These are phyloP conservation scores for Rugiboletus extremiorientalis DNA, from an alignment of 1,284 basidiomycete species.

Conservation along the genomic window DNA sequence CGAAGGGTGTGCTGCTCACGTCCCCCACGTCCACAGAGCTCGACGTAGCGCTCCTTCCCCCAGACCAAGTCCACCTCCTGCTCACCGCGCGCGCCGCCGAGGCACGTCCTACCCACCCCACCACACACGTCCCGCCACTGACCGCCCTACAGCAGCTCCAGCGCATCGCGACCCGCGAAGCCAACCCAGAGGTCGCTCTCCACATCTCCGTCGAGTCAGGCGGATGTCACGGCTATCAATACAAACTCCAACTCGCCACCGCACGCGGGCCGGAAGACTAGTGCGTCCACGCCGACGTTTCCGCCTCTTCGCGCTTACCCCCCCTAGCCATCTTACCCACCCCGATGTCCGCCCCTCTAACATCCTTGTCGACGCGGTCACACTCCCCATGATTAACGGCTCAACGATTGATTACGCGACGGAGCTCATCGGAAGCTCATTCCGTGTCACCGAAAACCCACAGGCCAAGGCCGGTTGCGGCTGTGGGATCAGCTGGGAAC, in stretches of 20 bases:
- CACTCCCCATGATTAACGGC: conserved; percentile 76
- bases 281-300: conserved; percentile 43
- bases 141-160: conserved; percentile 57
- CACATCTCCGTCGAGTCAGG: conserved; percentile 85
- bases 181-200: conserved; percentile 61
- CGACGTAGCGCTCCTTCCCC: conserved; percentile 50
- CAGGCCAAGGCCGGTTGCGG: conserved; percentile 89
- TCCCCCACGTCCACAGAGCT: conserved; percentile 52
- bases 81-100: conserved; percentile 74
- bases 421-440: conserved; percentile 88
- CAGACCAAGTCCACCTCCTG: conserved; percentile 46
- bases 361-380: conserved; percentile 80
- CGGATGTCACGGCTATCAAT: conserved; percentile 93
- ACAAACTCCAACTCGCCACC: conserved; percentile 79
- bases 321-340: conserved; percentile 60
- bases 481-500: conserved; percentile 90
- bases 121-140: background rate
- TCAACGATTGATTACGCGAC: conserved; percentile 87
- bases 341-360: conserved; percentile 69
- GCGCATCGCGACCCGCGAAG: conserved; percentile 56
- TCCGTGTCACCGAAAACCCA: conserved; percentile 79
- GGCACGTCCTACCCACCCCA: conserved; percentile 46
- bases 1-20: conserved; percentile 18
- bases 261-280: conserved; percentile 71
- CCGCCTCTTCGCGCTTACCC: background rate